These are phyloP conservation scores for Coniochaeta sp. DNA, from an alignment of 2,329 filamentous ascomycete genomes.

Conservation along the genomic window DNA sequence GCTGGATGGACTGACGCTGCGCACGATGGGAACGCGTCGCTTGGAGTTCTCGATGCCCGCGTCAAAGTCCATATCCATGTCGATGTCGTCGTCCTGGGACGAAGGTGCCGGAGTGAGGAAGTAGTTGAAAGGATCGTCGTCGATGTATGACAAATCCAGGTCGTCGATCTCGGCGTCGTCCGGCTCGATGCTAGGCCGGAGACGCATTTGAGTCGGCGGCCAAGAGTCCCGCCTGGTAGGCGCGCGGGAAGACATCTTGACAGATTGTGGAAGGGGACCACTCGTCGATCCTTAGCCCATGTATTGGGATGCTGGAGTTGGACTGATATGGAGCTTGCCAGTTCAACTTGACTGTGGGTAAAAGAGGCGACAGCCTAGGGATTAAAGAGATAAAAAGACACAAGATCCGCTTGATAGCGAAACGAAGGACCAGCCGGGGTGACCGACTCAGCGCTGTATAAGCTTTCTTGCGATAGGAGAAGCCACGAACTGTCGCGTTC, in stretches of 20 bases:
- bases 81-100: constrained; percentile 28
- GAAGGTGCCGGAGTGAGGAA: constrained; percentile 45
- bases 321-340: not conserved
- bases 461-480: constrained; percentile 7
- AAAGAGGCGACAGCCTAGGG: not conserved
- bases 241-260: constrained; percentile 26
- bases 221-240: constrained; percentile 37
- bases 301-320: not conserved
- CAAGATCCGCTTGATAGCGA: constrained; percentile 2
- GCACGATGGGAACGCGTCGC: constrained; percentile 36
- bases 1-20: constrained; percentile 50
- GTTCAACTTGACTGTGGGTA: not conserved
- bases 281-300: not conserved
- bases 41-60: constrained; percentile 48
- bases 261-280: not conserved
- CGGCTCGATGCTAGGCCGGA: constrained; percentile 33
- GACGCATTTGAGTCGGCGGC: constrained; percentile 43
- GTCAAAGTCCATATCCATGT: constrained; percentile 37
- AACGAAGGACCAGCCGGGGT: constrained; percentile 17
- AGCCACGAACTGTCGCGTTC: not conserved
- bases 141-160: constrained; percentile 28
- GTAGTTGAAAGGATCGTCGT: constrained; percentile 47
- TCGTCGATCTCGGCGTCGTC: constrained; percentile 36
- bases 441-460: constrained; percentile 20
- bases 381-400: not conserved